Percentiles rank a stretch among this genome's conserved stretches.
Evolutionary conservation across 768 basidiomycete species (phyloP).

Genomic region (Cystobasidium ongulense): DNA sequence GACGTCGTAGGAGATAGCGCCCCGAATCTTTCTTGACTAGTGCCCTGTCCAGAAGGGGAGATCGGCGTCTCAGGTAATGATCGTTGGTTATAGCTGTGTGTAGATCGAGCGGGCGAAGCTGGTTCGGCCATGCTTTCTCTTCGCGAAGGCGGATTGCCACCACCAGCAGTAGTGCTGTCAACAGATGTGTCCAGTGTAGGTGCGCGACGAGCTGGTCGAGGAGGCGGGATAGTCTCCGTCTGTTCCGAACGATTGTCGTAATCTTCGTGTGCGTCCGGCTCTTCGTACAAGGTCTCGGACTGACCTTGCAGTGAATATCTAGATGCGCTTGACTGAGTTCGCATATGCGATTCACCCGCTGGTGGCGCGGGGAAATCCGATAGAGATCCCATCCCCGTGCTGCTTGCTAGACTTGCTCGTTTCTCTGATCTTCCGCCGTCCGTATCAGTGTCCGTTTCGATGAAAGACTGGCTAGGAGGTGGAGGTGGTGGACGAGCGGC

Average conservation of each 20-base stretch:
- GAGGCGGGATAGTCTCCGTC: neutral
- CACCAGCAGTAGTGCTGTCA: neutral
- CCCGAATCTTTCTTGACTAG: neutral
- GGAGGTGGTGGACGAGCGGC: slow-evolving; percentile 5
- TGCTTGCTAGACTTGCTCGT: neutral
- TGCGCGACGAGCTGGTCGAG: neutral
- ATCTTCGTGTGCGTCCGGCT: neutral
- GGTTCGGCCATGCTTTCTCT: neutral
- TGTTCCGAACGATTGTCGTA: neutral
- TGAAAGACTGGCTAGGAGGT: slow-evolving; percentile 1
- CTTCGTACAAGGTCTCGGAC: neutral
- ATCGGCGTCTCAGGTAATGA: slow-evolving; percentile 11
- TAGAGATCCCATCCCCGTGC: neutral
- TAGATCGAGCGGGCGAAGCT: neutral
- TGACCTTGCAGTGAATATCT: neutral
- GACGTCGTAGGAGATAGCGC: neutral
- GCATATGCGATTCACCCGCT: neutral
- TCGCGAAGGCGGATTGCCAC: neutral
- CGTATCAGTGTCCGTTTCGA: slow-evolving; percentile 11
- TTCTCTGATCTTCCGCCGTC: slow-evolving; percentile 5
- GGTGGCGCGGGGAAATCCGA: slow-evolving; percentile 14
- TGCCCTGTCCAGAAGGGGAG: neutral
- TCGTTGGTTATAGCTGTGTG: slow-evolving; percentile 10
- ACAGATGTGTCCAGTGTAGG: neutral
- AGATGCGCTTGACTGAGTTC: neutral